Base-by-base conservation (phyloP, 2,329 filamentous ascomycete species). In the Sporothrix brasiliensis region DNA sequence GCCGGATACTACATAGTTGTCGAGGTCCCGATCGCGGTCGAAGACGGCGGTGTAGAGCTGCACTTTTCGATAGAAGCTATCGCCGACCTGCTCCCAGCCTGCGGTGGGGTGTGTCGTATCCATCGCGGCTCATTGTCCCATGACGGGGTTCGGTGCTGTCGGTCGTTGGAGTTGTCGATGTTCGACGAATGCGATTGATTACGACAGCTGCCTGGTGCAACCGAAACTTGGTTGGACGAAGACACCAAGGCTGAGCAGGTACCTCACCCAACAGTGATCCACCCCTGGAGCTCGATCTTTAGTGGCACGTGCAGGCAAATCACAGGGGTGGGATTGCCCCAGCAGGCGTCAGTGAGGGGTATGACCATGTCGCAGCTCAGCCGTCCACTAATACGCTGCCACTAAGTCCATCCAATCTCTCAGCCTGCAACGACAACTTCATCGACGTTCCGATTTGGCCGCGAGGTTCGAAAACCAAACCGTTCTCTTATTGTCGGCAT, bases 1-100 rank as follows among this genome's bases (percentile, higher is more conserved):
- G 77, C 94, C 95, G 71, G 91, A 90, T 77, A 97, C 90, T 77
- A 94, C 86, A 83, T 96, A 97, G 83, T 95, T 96, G 83, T 97
- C 94, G 75, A 99, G 87, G 82, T 99, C 94, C 73, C 97, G 85
- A 78, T 97, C 93, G 78, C 92, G 88, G 81, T 97, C 93, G 80
- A 98, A 99, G 74, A 98, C 88, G 74, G 90, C 91, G 72, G 93
- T 94, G 84, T 98, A 99, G 72, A 97, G 88, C 80, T 94, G 92
- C 70, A 92, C 90, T 83, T 97, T 97, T 79, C 94, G 92, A 83
- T 98, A 99, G 85, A 96, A 98, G 77, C 89, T 91, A 81, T 96
- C 92, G 78, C 93, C 95, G 75, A 98, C 89, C 80, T 88, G 91
- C 84, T 97, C 93, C 95, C 95, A 99, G 80, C 94, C 92, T 76